phyloP scores from a whole-genome alignment of 225 moss, liverwort and hornwort genomes.

The Thuidium tamariscinum region DNA sequence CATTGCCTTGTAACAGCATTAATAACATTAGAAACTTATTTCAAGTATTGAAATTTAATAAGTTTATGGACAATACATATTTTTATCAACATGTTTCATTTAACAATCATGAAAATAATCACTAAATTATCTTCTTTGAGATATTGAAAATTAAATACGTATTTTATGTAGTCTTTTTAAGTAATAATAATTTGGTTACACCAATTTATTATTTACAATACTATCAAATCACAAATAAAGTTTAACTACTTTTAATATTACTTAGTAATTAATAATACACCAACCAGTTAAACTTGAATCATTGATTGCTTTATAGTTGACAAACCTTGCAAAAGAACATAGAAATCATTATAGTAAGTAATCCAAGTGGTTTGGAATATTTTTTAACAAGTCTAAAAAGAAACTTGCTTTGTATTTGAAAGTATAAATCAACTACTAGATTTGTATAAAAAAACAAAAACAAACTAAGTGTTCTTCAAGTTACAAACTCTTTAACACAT shows the following conservation, averaged over 20 bases:
- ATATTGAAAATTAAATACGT: neutral
- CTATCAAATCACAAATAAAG: neutral
- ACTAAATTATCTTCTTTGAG: neutral
- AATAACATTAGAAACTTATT: neutral
- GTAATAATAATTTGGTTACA: neutral
- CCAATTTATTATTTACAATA: neutral
- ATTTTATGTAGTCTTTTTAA: neutral
- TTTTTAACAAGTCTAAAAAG: neutral
- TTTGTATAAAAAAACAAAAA: too few relatives aligned
- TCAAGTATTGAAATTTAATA: neutral
- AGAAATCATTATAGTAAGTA: neutral
- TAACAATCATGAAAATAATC: neutral
- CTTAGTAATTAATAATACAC: too few relatives aligned
- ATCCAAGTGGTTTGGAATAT: neutral
- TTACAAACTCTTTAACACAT: neutral
- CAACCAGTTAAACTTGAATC: too few relatives aligned
- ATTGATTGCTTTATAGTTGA: rapidly evolving
- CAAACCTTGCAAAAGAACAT: too few relatives aligned
- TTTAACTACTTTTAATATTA: neutral
- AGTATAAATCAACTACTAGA: neutral
- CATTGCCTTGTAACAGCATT: neutral
- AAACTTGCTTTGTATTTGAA: rapidly evolving
- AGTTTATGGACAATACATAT: neutral
- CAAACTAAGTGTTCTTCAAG: neutral
- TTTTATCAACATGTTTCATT: neutral